These are phyloP conservation scores for Cucurbita ficifolia DNA, from an alignment of 306 rosid species.

Conservation along the genomic window DNA sequence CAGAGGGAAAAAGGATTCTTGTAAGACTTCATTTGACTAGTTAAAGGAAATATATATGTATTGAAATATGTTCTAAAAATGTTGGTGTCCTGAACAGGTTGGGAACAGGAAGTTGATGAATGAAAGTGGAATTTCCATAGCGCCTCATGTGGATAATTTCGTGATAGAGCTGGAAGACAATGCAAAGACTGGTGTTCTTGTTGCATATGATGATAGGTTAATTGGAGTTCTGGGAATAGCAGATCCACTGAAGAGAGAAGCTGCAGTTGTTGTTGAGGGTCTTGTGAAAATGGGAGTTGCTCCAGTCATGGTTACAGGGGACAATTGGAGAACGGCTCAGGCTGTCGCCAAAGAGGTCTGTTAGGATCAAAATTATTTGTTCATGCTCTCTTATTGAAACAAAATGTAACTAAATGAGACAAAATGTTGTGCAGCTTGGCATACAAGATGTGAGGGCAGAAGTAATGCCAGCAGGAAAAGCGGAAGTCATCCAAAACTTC, in stretches of 20 bases:
- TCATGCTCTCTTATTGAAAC: too few relatives aligned
- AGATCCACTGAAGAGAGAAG: constrained; percentile 93
- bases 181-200: constrained; percentile 82
- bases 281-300: constrained; percentile 77
- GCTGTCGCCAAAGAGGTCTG: constrained; percentile 82
- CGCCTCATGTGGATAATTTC: constrained; percentile 52
- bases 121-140: constrained; percentile 58
- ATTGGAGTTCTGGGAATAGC: constrained; percentile 83
- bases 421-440: constrained; percentile 51
- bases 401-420: too few relatives aligned
- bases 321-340: constrained; percentile 89
- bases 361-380: too few relatives aligned
- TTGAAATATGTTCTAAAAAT: constrained; percentile 9
- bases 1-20: constrained; percentile 51
- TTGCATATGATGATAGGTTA: constrained; percentile 43
- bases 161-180: constrained; percentile 76
- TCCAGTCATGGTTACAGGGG: constrained; percentile 95
- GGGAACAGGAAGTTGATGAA: constrained; percentile 82
- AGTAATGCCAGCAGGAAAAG: constrained; percentile 97
- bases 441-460: constrained; percentile 82
- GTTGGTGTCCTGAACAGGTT: constrained; percentile 37
- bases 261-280: constrained; percentile 79
- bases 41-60: neutral
- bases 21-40: constrained; percentile 22
- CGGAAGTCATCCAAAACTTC: constrained; percentile 55